phyloP scores from a whole-genome alignment of 192 early-diverging fungal species.

The Chytriomyces sp. region DNA sequence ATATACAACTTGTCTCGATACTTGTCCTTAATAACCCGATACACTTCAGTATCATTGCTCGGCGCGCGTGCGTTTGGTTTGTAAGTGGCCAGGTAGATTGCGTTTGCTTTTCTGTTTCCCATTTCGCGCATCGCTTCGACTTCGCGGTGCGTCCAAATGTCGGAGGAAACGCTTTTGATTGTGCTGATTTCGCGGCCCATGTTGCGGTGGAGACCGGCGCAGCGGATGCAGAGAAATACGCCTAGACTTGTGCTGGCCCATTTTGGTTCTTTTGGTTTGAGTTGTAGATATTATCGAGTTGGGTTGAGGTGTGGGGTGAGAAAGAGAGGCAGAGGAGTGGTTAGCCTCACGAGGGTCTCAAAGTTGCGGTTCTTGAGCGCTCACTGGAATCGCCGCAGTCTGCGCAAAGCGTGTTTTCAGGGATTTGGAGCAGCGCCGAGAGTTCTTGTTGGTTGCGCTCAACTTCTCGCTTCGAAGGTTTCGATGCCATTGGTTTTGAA shows the following conservation, averaged over 20 bases:
- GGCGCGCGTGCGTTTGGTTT: neutral
- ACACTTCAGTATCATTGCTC: conserved; percentile 69
- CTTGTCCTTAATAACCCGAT: conserved; percentile 89
- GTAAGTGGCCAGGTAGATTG: neutral
- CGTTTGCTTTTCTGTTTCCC: conserved; percentile 47
- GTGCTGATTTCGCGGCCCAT: conserved; percentile 90
- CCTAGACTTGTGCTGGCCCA: conserved; percentile 56
- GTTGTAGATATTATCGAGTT: too few species aligned
- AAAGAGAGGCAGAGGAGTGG: too few species aligned
- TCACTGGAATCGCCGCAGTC: conserved; percentile 50
- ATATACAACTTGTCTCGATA: conserved; percentile 75
- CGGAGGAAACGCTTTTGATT: conserved; percentile 88
- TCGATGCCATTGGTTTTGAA: neutral
- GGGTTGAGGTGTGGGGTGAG: neutral
- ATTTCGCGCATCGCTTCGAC: conserved; percentile 67
- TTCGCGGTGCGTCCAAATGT: conserved; percentile 86
- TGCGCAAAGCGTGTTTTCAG: conserved; percentile 55
- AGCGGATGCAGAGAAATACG: conserved; percentile 57
- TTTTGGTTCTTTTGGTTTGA: conserved; percentile 36
- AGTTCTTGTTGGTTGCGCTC: conserved; percentile 45
- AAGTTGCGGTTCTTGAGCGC: too few species aligned
- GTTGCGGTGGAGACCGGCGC: conserved; percentile 57
- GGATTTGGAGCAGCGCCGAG: conserved; percentile 43
- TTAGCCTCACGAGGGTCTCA: too few species aligned
- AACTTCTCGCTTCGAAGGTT: neutral